phyloP scores from a whole-genome alignment of 2,329 filamentous ascomycete species.

The Venturia oleaginea region DNA sequence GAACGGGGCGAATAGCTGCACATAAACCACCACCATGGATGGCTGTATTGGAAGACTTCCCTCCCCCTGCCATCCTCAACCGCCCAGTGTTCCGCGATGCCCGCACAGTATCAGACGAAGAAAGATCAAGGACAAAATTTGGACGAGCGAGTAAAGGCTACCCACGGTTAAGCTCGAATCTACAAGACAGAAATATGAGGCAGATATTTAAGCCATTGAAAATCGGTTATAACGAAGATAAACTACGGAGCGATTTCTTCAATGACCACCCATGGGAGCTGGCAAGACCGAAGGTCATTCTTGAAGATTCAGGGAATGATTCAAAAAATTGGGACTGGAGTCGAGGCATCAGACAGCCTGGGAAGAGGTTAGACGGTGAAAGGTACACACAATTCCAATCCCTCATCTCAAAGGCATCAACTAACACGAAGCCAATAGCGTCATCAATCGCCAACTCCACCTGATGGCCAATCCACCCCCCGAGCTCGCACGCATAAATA shows the following conservation, averaged over 20 bases:
- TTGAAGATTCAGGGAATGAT: conserved; percentile 82
- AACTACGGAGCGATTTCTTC: conserved; percentile 73
- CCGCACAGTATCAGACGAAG: conserved; percentile 24
- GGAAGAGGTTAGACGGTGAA: conserved; percentile 73
- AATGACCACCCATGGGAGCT: conserved; percentile 96
- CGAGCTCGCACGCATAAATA: conserved; percentile 44
- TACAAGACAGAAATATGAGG: conserved; percentile 43
- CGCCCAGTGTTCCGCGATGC: conserved; percentile 44
- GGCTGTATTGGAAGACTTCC: conserved; percentile 45
- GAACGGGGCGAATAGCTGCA: conserved; percentile 29
- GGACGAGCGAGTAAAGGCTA: conserved; percentile 10
- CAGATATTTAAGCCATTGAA: conserved; percentile 71
- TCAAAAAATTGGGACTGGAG: conserved; percentile 71
- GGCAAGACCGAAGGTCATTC: conserved; percentile 72
- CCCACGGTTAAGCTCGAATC: neutral
- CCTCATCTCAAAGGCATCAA: neutral
- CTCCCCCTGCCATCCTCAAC: conserved; percentile 51
- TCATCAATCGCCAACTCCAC: conserved; percentile 85
- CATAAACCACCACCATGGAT: conserved; percentile 45
- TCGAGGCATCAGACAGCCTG: conserved; percentile 57
- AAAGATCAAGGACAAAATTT: conserved; percentile 17
- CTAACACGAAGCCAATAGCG: conserved; percentile 44
- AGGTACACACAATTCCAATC: conserved; percentile 36
- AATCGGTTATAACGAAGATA: conserved; percentile 76
- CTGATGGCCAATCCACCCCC: conserved; percentile 51